Percentiles rank a stretch among this genome's conserved stretches.
Evolutionary conservation across 1,139 yeast genomes (phyloP).

Genomic region (Yamadazyma atmosphaerica): DNA sequence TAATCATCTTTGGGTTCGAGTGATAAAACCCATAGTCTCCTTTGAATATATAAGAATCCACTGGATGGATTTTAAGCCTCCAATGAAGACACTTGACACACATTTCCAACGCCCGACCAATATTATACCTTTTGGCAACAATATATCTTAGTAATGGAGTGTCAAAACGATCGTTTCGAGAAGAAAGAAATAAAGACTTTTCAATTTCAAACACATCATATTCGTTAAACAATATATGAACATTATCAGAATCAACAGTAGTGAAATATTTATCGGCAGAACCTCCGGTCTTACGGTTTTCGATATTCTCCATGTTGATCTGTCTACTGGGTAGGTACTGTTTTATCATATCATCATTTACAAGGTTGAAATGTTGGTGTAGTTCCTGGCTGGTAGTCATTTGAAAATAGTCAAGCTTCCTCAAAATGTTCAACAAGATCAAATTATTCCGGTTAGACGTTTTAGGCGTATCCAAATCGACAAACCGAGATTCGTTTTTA

Average conservation of each 20-base stretch:
- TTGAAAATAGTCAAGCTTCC: constrained; percentile 4
- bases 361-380: constrained; percentile 4
- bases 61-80: constrained; percentile 58
- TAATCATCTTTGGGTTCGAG: constrained; percentile 43
- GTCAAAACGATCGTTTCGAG: constrained; percentile 73
- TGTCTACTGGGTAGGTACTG: constrained; percentile 1
- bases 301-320: neutral
- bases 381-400: constrained; percentile 4
- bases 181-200: constrained; percentile 48
- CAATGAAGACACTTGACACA: constrained; percentile 65
- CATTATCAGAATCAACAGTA: constrained; percentile 4
- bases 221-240: constrained; percentile 1
- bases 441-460: constrained; percentile 13
- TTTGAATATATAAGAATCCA: constrained; percentile 53
- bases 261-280: constrained; percentile 3
- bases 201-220: constrained; percentile 8
- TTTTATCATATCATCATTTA: neutral
- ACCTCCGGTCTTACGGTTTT: neutral
- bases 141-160: constrained; percentile 63
- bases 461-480: constrained; percentile 9
- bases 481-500: constrained; percentile 6
- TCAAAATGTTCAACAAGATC: constrained; percentile 10
- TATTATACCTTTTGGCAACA: constrained; percentile 75
- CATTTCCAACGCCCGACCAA: constrained; percentile 65
- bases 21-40: constrained; percentile 51